Evolutionary conservation across 2,329 filamentous ascomycete species (phyloP).

Genomic region (Apiospora marii): DNA sequence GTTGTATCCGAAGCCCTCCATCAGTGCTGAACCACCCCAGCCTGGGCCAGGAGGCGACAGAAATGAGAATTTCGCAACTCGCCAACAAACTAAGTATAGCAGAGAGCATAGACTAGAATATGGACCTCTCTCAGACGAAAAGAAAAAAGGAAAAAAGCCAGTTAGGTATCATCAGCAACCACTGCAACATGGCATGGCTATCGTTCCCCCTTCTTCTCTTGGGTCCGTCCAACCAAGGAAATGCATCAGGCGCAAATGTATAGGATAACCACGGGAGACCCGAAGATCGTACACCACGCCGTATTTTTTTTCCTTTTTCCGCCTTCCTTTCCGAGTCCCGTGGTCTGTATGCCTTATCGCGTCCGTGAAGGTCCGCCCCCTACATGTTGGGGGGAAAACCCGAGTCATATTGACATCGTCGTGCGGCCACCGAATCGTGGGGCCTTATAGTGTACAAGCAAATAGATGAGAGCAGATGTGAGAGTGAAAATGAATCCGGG

Average conservation of each 20-base stretch:
- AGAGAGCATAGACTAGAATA: neutral
- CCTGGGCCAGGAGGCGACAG: neutral
- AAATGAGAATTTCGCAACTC: neutral
- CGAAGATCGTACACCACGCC: neutral
- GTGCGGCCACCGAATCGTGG: neutral
- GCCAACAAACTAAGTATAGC: neutral
- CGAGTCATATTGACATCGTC: neutral
- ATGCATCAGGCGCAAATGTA: neutral
- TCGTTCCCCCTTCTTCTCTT: neutral
- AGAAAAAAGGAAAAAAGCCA: neutral
- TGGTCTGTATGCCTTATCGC: conserved; percentile 2
- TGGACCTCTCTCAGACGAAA: neutral
- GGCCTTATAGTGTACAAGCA: conserved; percentile 1
- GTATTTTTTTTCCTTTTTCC: neutral
- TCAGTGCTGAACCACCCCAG: neutral
- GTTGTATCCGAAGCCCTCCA: neutral
- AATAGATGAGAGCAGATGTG: neutral
- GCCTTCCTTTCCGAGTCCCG: conserved; percentile 1
- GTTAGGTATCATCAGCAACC: neutral
- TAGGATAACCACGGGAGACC: neutral
- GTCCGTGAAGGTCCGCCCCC: neutral
- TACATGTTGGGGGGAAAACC: neutral
- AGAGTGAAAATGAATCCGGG: neutral
- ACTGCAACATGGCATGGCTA: neutral
- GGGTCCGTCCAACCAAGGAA: neutral